Conservation (phyloP, 2,329 filamentous ascomycete genomes). For the Alternaria sp. region DNA sequence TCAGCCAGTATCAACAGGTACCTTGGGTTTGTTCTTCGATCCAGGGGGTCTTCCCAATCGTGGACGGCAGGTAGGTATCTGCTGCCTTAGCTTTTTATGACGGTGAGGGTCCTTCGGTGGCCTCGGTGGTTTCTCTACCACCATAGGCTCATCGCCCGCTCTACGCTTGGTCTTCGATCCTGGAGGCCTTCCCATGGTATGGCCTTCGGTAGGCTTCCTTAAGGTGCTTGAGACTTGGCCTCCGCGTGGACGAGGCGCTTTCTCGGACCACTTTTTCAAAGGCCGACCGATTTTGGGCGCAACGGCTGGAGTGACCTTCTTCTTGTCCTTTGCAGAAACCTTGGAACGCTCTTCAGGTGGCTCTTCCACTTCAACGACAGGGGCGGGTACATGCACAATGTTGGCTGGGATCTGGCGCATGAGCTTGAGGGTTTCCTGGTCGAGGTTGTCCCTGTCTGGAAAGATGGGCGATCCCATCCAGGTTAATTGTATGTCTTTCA, state of each 20-base stretch:
- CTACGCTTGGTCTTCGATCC: constrained; percentile 20
- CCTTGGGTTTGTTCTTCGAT: neutral
- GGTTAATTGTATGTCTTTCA: constrained; percentile 45
- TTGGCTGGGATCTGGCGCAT: neutral
- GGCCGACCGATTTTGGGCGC: constrained; percentile 5
- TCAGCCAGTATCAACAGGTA: neutral
- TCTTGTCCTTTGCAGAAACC: neutral
- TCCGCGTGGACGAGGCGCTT: constrained; percentile 1
- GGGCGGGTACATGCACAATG: neutral
- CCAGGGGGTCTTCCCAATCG: neutral
- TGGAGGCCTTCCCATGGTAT: constrained; percentile 20
- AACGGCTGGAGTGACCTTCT: neutral
- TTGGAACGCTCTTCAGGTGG: neutral
- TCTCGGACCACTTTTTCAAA: neutral
- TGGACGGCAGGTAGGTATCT: neutral
- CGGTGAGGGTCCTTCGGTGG: neutral
- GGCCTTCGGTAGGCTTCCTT: neutral
- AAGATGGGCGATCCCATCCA: constrained; percentile 48
- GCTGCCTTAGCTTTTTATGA: neutral
- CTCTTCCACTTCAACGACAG: neutral
- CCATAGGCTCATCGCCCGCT: neutral
- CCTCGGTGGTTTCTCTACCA: neutral
- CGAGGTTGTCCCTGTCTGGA: constrained; percentile 29
- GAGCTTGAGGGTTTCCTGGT: constrained; percentile 29
- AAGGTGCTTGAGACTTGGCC: neutral